These are phyloP conservation scores for Mycosphaerella sp. DNA, from an alignment of 2,329 filamentous ascomycete species.

Conservation along the genomic window DNA sequence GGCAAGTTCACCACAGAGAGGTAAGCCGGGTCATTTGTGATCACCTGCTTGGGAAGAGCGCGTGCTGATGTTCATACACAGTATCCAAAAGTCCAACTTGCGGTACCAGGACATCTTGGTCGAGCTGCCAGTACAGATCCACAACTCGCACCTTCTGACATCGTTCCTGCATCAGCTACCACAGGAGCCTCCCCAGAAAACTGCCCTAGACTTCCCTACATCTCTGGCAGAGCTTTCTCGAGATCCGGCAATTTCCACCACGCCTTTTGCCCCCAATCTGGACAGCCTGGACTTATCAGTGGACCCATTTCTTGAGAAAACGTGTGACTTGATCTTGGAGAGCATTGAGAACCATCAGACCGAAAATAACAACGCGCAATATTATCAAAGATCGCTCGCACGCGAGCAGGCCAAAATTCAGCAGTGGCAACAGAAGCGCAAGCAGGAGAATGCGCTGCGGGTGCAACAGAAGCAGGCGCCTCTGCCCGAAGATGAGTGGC, in stretches of 20 bases:
- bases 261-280: constrained; percentile 76
- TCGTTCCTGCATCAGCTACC: constrained; percentile 92
- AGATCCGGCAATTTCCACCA: constrained; percentile 52
- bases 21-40: constrained; percentile 47
- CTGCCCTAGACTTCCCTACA: constrained; percentile 65
- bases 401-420: constrained; percentile 96
- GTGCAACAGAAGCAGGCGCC: constrained; percentile 78
- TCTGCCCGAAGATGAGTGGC: constrained; percentile 96
- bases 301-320: constrained; percentile 97
- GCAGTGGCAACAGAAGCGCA: constrained; percentile 93
- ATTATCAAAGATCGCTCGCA: constrained; percentile 87
- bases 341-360: constrained; percentile 98
- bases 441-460: constrained; percentile 85
- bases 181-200: constrained; percentile 51
- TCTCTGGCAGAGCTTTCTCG: constrained; percentile 72
- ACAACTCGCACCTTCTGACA: constrained; percentile 96
- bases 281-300: constrained; percentile 88
- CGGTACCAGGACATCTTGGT: constrained; percentile 89
- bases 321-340: constrained; percentile 90
- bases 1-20: constrained; percentile 94
- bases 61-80: constrained; percentile 38
- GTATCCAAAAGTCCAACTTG: constrained; percentile 89
- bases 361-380: constrained; percentile 98
- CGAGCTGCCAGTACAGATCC: constrained; percentile 81
- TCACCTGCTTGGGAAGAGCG: background rate